Base-by-base conservation (phyloP, 495 filamentous ascomycete genomes). In the Corynascus novoguineensis region DNA sequence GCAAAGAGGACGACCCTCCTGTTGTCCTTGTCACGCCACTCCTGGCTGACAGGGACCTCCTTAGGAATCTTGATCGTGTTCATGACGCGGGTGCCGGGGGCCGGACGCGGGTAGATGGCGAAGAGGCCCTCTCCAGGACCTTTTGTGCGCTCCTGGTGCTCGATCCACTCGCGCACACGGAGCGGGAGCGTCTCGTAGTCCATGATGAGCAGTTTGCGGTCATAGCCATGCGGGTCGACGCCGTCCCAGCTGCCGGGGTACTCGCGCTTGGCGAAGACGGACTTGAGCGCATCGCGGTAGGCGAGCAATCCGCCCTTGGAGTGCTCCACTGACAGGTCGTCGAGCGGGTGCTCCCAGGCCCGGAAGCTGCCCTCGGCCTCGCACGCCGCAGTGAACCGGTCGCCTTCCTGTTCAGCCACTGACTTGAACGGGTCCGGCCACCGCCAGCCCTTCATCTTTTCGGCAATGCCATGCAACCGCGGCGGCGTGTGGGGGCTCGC, bases 221-320 rank as follows among this genome's bases (percentile, higher is more conserved):
- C 69, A 59, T 71, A 68, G 32, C 63, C 63, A 63, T 73, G 70
- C 3, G 65, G 67, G 55, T 73, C 70, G 28, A 70, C 58, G 44
- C 70, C 70, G 42, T 71, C 67, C 70, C 70, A 73, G 40, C 59
- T 58, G 19, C 70, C 70, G 4, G 70, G 70, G 53, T 71, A 73
- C 31, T 61, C 40, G 22, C 67, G 59, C n/a, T 52, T 24, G 29
- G 50, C 17, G 44, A 73, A 73, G 22, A 71, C 47, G 19, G 52
- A 57, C 32, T 67, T 66, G 41, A 73, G 61, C 10, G 63, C 68
- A 34, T 67, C 62, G 42, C 55, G 60, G 61, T 57, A 73, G 4
- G 58, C 62, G 15, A 58, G 28, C 27, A 73, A 53, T n/a, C n/a
- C n/a, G 10, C 70, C 70, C 0, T 25, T 29, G 1, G 68, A 68